Percentiles rank a stretch among this genome's conserved stretches.
phyloP scores from a whole-genome alignment of 164 flowering plant genomes.

The Dillenia suffruticosa region DNA sequence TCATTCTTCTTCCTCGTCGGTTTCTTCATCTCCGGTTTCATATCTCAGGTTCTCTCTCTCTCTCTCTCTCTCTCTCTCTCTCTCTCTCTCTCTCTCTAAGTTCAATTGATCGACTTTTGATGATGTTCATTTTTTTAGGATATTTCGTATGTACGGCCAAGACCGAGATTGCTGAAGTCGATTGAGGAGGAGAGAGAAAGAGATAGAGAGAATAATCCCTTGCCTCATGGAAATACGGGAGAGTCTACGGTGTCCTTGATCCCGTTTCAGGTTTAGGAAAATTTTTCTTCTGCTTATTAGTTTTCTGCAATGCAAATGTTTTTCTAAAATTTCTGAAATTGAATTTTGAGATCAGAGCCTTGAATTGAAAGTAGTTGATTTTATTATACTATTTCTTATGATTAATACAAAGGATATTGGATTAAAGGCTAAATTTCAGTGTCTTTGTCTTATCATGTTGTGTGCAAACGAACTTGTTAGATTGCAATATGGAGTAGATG shows the following conservation, averaged over 20 bases:
- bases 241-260: constrained; percentile 44
- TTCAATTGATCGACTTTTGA: neutral
- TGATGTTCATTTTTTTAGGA: constrained; percentile 18
- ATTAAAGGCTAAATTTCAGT: too few species aligned
- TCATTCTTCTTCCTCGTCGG: constrained; percentile 66
- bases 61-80: neutral
- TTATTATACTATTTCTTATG: too few species aligned
- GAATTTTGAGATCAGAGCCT: neutral
- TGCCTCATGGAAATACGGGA: constrained; percentile 64
- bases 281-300: constrained; percentile 7
- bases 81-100: neutral
- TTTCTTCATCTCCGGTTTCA: constrained; percentile 45
- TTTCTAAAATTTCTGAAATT: neutral
- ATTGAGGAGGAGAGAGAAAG: constrained; percentile 9
- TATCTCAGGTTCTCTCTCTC: constrained; percentile 40
- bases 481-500: too few species aligned
- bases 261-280: constrained; percentile 63
- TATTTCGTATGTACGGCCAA: constrained; percentile 12
- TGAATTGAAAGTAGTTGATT: too few species aligned
- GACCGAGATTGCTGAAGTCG: constrained; percentile 29
- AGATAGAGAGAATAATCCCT: constrained; percentile 7
- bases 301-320: neutral
- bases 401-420: too few species aligned
- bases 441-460: too few species aligned
- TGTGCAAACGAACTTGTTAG: too few species aligned